phyloP scores from a whole-genome alignment of 2,329 filamentous ascomycete species.

The Shiraia bambusicola region DNA sequence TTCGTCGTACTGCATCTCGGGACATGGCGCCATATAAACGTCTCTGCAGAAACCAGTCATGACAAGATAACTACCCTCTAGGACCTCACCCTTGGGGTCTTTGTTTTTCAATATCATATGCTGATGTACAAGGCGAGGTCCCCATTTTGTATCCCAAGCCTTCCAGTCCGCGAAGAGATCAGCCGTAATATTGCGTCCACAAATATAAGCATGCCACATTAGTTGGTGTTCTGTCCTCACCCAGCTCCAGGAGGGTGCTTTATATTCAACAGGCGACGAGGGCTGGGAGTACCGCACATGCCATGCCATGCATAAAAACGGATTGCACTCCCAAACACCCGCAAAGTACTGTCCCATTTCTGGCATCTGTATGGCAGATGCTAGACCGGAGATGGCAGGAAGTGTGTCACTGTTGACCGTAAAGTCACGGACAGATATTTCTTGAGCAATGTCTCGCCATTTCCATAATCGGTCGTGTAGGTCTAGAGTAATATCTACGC shows the following conservation, averaged over 20 bases:
- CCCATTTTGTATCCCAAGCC: no score
- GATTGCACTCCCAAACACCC: slow-evolving; percentile 8
- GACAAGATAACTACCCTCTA: slow-evolving; percentile 1
- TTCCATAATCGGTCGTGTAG: not conserved
- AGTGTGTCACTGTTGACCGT: slow-evolving; percentile 3
- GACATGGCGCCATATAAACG: not conserved
- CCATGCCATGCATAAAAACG: slow-evolving; percentile 11
- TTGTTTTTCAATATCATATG: not conserved
- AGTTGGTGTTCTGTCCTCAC: slow-evolving; percentile 3
- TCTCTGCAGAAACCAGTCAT: not conserved
- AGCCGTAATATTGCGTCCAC: not conserved
- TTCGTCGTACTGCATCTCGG: no score
- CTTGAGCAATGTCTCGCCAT: slow-evolving; percentile 3
- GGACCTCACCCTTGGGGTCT: not conserved
- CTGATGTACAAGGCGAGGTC: not conserved
- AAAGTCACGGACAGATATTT: slow-evolving; percentile 4
- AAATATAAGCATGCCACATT: not conserved
- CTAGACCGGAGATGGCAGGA: slow-evolving; percentile 7
- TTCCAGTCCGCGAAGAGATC: no score
- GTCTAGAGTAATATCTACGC: no score
- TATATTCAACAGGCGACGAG: not conserved
- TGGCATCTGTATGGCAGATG: slow-evolving; percentile 3
- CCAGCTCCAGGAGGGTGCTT: slow-evolving; percentile 9
- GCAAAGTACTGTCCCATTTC: slow-evolving; percentile 8
- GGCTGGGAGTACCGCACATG: not conserved